A percentile compares a stretch with the other conserved stretches of the same genome.
Evolutionary conservation across 306 rosid species (phyloP).

Genomic region (Quercus alba): DNA sequence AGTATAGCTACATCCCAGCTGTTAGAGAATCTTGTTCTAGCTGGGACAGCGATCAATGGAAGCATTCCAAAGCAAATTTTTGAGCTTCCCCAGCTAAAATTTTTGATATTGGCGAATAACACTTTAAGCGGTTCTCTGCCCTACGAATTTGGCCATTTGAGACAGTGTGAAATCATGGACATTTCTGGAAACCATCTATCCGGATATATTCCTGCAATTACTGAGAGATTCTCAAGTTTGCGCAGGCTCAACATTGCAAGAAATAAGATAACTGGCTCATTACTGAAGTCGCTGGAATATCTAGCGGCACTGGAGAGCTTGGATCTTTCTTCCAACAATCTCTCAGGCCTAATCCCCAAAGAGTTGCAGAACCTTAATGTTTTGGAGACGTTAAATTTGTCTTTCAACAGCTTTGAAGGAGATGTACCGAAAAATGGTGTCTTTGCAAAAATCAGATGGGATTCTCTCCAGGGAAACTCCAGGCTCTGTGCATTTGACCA

Average conservation of each 20-base stretch:
- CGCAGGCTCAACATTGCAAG: slow-evolving; percentile 9
- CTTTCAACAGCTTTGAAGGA: slow-evolving; percentile 43
- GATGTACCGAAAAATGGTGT: slow-evolving; percentile 31
- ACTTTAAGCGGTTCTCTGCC: slow-evolving; percentile 31
- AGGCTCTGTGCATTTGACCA: slow-evolving; percentile 26
- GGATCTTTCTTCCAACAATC: slow-evolving; percentile 42
- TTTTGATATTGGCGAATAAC: slow-evolving; percentile 15
- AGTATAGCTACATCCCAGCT: slow-evolving; percentile 28
- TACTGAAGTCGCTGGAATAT: slow-evolving; percentile 27
- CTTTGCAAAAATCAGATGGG: slow-evolving; percentile 25
- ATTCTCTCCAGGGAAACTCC: slow-evolving; percentile 29
- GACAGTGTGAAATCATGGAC: slow-evolving; percentile 9
- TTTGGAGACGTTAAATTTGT: slow-evolving; percentile 25
- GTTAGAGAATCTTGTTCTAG: not conserved
- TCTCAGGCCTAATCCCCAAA: slow-evolving; percentile 31
- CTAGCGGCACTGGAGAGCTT: slow-evolving; percentile 26
- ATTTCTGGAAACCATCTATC: slow-evolving; percentile 29
- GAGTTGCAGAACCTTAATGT: slow-evolving; percentile 23
- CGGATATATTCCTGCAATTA: slow-evolving; percentile 24
- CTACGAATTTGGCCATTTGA: slow-evolving; percentile 12
- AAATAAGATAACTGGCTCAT: slow-evolving; percentile 35
- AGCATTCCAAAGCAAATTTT: slow-evolving; percentile 34
- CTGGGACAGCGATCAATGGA: slow-evolving; percentile 28
- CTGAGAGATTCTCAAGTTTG: slow-evolving; percentile 1
- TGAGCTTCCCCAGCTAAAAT: slow-evolving; percentile 15